Conservation (phyloP, 2,329 filamentous ascomycete species). For the Xylaria sp. region DNA sequence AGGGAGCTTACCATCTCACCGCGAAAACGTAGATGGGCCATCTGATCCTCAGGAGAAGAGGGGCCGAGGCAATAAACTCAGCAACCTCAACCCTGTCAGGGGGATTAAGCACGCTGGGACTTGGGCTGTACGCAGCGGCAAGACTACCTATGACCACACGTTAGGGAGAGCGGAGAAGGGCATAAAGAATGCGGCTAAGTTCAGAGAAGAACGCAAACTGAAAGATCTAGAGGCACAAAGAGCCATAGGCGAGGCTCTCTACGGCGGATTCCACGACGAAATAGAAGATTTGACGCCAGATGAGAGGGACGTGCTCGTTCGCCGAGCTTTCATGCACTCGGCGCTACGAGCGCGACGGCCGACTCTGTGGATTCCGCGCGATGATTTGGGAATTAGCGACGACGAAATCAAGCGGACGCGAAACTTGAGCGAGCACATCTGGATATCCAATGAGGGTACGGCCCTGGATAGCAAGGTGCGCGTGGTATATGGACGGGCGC, state of each 20-base stretch:
- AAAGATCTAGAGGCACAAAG: constrained; percentile 78
- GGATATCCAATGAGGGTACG: constrained; percentile 94
- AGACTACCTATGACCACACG: constrained; percentile 60
- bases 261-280: constrained; percentile 88
- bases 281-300: constrained; percentile 93
- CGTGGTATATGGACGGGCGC: constrained; percentile 85
- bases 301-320: constrained; percentile 85
- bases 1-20: constrained; percentile 54
- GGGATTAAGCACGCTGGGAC: constrained; percentile 61
- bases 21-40: constrained; percentile 57
- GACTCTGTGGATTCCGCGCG: constrained; percentile 92
- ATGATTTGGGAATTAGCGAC: constrained; percentile 89
- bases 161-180: constrained; percentile 56
- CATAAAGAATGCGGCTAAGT: constrained; percentile 58
- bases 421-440: constrained; percentile 80
- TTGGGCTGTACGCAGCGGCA: constrained; percentile 62
- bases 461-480: constrained; percentile 84
- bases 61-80: constrained; percentile 44
- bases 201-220: constrained; percentile 60
- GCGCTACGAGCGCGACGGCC: constrained; percentile 86
- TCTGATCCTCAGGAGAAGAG: constrained; percentile 46
- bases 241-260: constrained; percentile 82
- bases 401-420: constrained; percentile 87
- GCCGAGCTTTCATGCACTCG: constrained; percentile 89
- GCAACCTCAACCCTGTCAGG: constrained; percentile 56